A percentile compares a stretch with the other conserved stretches of the same genome.
phyloP scores from a whole-genome alignment of 108 stramenopile genomes.

The Poteriospumella lacustris region DNA sequence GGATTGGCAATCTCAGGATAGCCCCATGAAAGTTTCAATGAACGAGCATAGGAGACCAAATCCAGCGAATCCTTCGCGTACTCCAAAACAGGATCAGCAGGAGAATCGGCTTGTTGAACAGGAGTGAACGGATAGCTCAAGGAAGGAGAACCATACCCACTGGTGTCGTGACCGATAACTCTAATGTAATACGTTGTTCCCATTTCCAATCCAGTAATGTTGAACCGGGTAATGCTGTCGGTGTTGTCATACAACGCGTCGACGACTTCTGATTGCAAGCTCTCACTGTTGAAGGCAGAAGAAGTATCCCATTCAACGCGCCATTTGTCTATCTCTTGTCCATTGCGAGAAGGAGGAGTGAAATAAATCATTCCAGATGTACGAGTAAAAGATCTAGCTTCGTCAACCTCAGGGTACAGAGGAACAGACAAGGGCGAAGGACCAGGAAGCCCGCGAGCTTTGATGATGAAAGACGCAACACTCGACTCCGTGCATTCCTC shows the following conservation, averaged over 20 bases:
- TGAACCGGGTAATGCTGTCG: conserved; percentile 34
- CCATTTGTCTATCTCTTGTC: conserved; percentile 23
- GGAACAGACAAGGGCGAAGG: conserved; percentile 1
- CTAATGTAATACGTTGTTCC: neutral
- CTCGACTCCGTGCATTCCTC: conserved; percentile 14
- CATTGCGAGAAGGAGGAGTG: conserved; percentile 1
- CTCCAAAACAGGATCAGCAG: neutral
- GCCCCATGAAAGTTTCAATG: conserved; percentile 12
- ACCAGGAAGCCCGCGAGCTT: conserved; percentile 19
- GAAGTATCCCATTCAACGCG: conserved; percentile 15
- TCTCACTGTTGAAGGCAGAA: neutral
- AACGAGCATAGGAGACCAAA: conserved; percentile 14
- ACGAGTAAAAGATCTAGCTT: conserved; percentile 19
- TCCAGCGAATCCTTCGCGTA: neutral
- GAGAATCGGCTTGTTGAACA: conserved; percentile 17
- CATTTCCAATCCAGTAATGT: conserved; percentile 30
- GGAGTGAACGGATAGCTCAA: neutral
- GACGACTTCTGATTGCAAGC: neutral
- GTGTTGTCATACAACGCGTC: neutral
- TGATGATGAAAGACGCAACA: neutral
- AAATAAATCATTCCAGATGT: conserved; percentile 22
- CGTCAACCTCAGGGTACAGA: conserved; percentile 18
- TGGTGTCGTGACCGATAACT: conserved; percentile 15
- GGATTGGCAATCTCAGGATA: conserved; percentile 12
- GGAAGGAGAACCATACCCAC: conserved; percentile 16